These are phyloP conservation scores for Akanthomyces muscarius DNA, from an alignment of 2,329 filamentous ascomycete species.

Conservation along the genomic window DNA sequence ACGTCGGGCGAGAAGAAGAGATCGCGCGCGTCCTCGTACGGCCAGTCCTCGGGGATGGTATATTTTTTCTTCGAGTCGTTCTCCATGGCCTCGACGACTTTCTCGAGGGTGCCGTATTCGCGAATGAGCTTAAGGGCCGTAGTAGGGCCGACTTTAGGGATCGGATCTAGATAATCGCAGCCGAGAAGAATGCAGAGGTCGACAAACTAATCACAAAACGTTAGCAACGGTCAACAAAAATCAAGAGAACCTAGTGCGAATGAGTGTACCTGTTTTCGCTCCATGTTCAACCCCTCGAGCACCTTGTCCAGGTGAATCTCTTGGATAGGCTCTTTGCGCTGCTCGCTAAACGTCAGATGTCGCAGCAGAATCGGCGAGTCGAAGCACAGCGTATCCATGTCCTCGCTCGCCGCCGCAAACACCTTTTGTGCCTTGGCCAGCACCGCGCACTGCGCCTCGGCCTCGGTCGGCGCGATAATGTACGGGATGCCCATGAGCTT, in stretches of 20 bases:
- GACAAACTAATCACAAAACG: conserved; percentile 64
- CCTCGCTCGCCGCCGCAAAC: conserved; percentile 92
- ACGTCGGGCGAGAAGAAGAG: conserved; percentile 93
- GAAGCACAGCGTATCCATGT: conserved; percentile 98
- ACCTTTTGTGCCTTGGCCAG: conserved; percentile 90
- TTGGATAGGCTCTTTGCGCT: conserved; percentile 94
- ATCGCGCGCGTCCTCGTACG: conserved; percentile 83
- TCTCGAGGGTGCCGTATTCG: conserved; percentile 83
- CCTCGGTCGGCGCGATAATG: conserved; percentile 92
- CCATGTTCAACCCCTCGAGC: conserved; percentile 83
- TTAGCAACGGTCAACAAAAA: background rate
- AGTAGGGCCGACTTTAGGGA: conserved; percentile 88
- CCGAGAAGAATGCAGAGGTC: conserved; percentile 96
- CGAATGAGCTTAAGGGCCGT: conserved; percentile 93
- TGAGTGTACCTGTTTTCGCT: conserved; percentile 61
- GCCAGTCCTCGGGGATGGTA: conserved; percentile 92
- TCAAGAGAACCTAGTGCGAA: background rate
- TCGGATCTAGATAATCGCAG: conserved; percentile 95
- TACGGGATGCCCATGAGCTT: conserved; percentile 96
- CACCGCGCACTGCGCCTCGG: conserved; percentile 92
- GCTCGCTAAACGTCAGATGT: conserved; percentile 94
- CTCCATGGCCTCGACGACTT: conserved; percentile 76
- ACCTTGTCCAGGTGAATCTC: conserved; percentile 88
- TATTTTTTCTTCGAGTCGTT: conserved; percentile 76
- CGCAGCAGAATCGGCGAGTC: conserved; percentile 84